phyloP scores from a whole-genome alignment of 306 rosid genomes.

The Cicer judaicum region DNA sequence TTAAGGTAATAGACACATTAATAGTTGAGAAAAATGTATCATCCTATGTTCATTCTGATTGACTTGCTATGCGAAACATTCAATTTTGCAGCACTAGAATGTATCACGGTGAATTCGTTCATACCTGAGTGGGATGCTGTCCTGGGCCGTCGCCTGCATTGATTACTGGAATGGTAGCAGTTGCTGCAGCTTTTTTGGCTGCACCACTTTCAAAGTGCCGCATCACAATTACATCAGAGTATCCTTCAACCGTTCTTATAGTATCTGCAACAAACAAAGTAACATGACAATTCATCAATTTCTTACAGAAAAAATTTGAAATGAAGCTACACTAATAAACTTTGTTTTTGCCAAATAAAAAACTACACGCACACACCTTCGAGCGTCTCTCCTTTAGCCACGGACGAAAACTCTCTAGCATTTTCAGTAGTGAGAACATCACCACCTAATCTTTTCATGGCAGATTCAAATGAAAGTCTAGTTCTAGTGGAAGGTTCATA shows the following conservation, averaged over 20 bases:
- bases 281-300: conserved; percentile 25
- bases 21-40: conserved; percentile 3
- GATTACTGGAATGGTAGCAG: conserved; percentile 81
- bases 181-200: conserved; percentile 83
- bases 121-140: conserved; percentile 92
- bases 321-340: conserved; percentile 14
- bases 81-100: conserved; percentile 3
- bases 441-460: conserved; percentile 96
- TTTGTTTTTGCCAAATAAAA: neutral
- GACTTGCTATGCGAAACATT: neutral
- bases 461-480: conserved; percentile 95
- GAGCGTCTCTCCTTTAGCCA: conserved; percentile 94
- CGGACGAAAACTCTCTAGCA: conserved; percentile 94
- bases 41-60: neutral
- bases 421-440: conserved; percentile 95
- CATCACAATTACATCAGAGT: conserved; percentile 88
- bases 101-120: neutral
- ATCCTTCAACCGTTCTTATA: conserved; percentile 88
- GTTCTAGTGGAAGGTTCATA: conserved; percentile 97
- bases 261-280: conserved; percentile 66
- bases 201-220: conserved; percentile 98
- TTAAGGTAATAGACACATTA: neutral
- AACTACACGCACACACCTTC: conserved; percentile 55
- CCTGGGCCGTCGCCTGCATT: conserved; percentile 99
- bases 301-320: neutral